A percentile compares a stretch with the other conserved stretches of the same genome.
phyloP scores from a whole-genome alignment of 768 basidiomycete species.

The Tylopilus felleus region DNA sequence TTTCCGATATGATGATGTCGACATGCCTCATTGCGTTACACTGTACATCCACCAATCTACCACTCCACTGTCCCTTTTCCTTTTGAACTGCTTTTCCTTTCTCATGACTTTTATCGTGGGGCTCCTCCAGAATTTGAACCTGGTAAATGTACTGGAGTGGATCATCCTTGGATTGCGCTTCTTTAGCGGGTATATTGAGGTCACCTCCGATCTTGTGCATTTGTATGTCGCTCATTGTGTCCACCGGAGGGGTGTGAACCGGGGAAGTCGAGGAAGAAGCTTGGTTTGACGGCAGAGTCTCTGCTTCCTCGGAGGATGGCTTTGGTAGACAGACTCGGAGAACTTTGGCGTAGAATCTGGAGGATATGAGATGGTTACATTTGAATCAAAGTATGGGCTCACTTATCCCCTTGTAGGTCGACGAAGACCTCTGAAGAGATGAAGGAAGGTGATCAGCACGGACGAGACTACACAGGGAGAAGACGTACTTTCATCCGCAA shows the following conservation, averaged over 20 bases:
- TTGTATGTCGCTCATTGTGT: conserved; percentile 47
- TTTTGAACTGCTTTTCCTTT: conserved; percentile 55
- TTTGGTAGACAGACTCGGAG: conserved; percentile 74
- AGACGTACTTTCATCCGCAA: conserved; percentile 80
- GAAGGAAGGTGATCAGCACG: conserved; percentile 16
- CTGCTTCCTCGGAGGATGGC: conserved; percentile 39
- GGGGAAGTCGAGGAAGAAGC: conserved; percentile 45
- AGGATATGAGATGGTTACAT: conserved; percentile 15
- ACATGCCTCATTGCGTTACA: conserved; percentile 76
- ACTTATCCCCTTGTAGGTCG: conserved; percentile 87
- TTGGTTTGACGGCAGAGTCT: conserved; percentile 30
- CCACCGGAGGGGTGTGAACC: conserved; percentile 40
- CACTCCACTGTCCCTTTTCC: conserved; percentile 62
- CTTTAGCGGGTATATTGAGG: conserved; percentile 70
- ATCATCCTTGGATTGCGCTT: conserved; percentile 69
- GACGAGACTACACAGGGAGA: conserved; percentile 6
- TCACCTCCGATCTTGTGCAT: conserved; percentile 75
- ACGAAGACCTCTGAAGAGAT: conserved; percentile 70
- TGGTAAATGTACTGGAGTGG: conserved; percentile 84
- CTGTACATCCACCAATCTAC: conserved; percentile 80
- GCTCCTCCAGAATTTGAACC: conserved; percentile 79
- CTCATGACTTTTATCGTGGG: conserved; percentile 64
- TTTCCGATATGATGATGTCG: conserved; percentile 1
- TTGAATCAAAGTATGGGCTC: conserved; percentile 21
- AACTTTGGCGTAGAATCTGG: conserved; percentile 79